These are phyloP conservation scores for Fusarium equiseti DNA, from an alignment of 2,329 filamentous ascomycete species.

Conservation along the genomic window DNA sequence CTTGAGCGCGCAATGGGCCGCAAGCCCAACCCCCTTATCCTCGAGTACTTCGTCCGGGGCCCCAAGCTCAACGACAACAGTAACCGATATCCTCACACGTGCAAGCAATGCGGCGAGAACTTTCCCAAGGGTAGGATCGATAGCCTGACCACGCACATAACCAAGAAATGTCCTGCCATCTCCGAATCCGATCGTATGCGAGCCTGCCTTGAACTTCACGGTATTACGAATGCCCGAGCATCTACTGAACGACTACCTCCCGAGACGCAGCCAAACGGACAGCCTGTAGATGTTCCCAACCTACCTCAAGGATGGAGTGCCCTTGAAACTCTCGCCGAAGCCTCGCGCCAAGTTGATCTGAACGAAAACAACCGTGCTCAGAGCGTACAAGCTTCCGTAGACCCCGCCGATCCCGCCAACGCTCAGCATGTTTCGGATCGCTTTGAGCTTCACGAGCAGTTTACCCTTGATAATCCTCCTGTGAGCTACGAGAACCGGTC, in stretches of 20 bases:
- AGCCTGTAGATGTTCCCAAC: conserved; percentile 47
- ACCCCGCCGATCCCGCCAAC: conserved; percentile 45
- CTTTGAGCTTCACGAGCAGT: conserved; percentile 70
- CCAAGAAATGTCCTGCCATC: conserved; percentile 87
- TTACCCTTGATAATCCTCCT: conserved; percentile 68
- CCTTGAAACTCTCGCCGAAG: conserved; percentile 87
- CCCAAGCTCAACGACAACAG: conserved; percentile 88
- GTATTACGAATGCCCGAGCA: conserved; percentile 67
- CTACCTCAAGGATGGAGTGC: conserved; percentile 78
- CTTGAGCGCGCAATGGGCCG: conserved; percentile 74
- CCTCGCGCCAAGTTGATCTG: conserved; percentile 82
- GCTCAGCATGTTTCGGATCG: conserved; percentile 50
- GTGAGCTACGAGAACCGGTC: conserved; percentile 59
- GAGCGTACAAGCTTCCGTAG: conserved; percentile 50
- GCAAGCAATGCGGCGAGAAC: conserved; percentile 87
- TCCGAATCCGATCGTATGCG: conserved; percentile 80
- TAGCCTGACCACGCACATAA: conserved; percentile 82
- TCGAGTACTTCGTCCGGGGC: conserved; percentile 89
- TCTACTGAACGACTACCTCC: conserved; percentile 50
- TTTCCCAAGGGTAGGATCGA: conserved; percentile 93
- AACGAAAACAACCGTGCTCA: conserved; percentile 70
- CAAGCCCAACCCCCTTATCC: conserved; percentile 85
- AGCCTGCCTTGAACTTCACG: conserved; percentile 78
- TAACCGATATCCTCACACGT: conserved; percentile 92
- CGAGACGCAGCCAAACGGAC: conserved; percentile 49